Percentiles rank a stretch among this genome's conserved stretches.
These are phyloP conservation scores for Jatropha multifida DNA, from an alignment of 441 rosid species.

Conservation along the genomic window DNA sequence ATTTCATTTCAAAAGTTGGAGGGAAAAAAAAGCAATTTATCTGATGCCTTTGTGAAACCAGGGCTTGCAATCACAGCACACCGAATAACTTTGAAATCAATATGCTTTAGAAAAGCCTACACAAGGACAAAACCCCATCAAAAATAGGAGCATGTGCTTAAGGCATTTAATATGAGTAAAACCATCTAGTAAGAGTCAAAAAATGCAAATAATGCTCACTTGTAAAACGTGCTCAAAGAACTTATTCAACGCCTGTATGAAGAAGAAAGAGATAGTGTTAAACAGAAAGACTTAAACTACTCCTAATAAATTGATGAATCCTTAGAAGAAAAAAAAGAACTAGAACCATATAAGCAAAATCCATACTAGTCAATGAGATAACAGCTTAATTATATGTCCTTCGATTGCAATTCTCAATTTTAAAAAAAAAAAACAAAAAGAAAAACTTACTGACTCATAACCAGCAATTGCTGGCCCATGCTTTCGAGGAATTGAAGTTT, in stretches of 20 bases:
- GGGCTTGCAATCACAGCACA: slow-evolving; percentile 99
- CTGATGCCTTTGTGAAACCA: slow-evolving; percentile 92
- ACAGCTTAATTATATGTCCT: slow-evolving; percentile 13
- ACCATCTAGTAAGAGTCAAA: slow-evolving; percentile 4
- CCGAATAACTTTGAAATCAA: slow-evolving; percentile 85
- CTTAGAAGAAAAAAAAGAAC: not conserved
- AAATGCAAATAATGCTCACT: slow-evolving; percentile 36
- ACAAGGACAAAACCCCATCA: slow-evolving; percentile 19
- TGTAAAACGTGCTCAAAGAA: slow-evolving; percentile 90
- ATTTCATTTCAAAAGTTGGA: not conserved
- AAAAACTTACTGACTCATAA: slow-evolving; percentile 75
- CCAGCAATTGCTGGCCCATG: slow-evolving; percentile 99
- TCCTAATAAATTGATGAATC: not conserved
- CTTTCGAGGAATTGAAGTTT: slow-evolving; percentile 94
- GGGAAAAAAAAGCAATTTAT: slow-evolving; percentile 1
- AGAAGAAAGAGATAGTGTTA: slow-evolving; percentile 12
- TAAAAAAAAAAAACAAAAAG: slow-evolving; percentile 2
- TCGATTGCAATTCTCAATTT: not conserved
- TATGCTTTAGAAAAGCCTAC: slow-evolving; percentile 84
- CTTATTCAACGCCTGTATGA: slow-evolving; percentile 76
- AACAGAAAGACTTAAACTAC: slow-evolving; percentile 17
- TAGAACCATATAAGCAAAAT: not conserved
- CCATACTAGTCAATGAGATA: not conserved
- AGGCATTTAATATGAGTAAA: slow-evolving; percentile 1
- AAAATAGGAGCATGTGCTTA: not conserved